phyloP scores from a whole-genome alignment of 306 rosid species.

The Lablab purpureus region DNA sequence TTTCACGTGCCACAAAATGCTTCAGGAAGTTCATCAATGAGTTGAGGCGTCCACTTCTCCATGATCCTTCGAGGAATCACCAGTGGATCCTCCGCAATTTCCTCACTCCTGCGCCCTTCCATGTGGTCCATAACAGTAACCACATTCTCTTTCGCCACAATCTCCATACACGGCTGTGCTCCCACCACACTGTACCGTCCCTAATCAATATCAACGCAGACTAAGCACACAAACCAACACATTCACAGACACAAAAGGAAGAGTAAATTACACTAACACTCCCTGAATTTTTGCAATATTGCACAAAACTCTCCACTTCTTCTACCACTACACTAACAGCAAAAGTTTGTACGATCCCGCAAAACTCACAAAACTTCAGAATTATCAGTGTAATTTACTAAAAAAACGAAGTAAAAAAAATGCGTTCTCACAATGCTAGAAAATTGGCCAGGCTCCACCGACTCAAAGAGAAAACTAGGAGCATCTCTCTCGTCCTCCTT shows the following conservation, averaged over 20 bases:
- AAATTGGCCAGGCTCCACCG: conserved; percentile 85
- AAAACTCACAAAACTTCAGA: neutral
- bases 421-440: conserved; percentile 69
- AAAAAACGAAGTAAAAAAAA: neutral
- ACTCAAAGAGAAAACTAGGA: conserved; percentile 90
- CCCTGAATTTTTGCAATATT: no score
- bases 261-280: neutral
- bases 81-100: conserved; percentile 83
- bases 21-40: conserved; percentile 87
- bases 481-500: conserved; percentile 97
- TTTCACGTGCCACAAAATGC: conserved; percentile 84
- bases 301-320: neutral
- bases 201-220: conserved; percentile 49
- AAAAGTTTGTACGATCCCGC: neutral
- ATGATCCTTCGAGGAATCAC: conserved; percentile 74
- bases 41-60: conserved; percentile 90
- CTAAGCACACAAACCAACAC: conserved; percentile 3
- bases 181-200: conserved; percentile 92
- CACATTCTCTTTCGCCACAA: conserved; percentile 90
- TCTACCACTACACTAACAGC: neutral
- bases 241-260: conserved; percentile 5
- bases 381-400: neutral
- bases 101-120: conserved; percentile 74
- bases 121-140: conserved; percentile 86
- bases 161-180: conserved; percentile 93